Conservation (phyloP, 768 basidiomycete genomes). For the Tephrocybe sp. region DNA sequence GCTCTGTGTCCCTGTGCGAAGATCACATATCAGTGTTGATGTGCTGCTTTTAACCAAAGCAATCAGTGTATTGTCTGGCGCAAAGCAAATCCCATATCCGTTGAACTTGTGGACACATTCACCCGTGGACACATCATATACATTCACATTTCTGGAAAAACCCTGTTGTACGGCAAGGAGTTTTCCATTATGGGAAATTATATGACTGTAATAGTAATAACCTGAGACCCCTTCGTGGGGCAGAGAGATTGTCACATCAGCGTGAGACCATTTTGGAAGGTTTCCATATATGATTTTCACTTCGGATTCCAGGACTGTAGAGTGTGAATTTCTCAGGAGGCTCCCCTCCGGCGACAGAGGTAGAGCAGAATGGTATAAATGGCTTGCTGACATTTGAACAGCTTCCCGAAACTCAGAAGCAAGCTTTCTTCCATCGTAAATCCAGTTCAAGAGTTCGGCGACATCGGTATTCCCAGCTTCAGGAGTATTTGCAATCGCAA, state of each 20-base stretch:
- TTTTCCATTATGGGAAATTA: not conserved
- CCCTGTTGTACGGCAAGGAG: not conserved
- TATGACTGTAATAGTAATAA: not conserved
- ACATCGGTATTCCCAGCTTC: not conserved
- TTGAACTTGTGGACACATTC: not conserved
- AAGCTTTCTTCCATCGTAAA: not conserved
- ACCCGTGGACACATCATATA: not conserved
- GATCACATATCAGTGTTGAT: not conserved
- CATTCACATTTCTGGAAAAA: not conserved
- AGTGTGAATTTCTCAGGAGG: not conserved
- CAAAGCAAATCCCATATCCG: not conserved
- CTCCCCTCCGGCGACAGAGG: not conserved
- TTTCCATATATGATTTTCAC: not conserved
- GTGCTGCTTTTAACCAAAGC: not conserved
- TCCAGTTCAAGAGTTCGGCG: not conserved
- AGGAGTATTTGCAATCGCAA: not conserved
- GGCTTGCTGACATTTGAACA: not conserved
- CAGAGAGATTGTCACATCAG: not conserved
- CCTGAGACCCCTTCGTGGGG: too few relatives aligned
- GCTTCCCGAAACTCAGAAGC: not conserved
- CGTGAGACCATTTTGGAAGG: not conserved
- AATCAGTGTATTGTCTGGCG: not conserved
- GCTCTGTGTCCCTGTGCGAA: not conserved
- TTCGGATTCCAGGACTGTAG: not conserved
- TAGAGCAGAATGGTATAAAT: not conserved